Evolutionary conservation across 2,329 filamentous ascomycete genomes (phyloP).

Genomic region (Incumbomyces delicatus): DNA sequence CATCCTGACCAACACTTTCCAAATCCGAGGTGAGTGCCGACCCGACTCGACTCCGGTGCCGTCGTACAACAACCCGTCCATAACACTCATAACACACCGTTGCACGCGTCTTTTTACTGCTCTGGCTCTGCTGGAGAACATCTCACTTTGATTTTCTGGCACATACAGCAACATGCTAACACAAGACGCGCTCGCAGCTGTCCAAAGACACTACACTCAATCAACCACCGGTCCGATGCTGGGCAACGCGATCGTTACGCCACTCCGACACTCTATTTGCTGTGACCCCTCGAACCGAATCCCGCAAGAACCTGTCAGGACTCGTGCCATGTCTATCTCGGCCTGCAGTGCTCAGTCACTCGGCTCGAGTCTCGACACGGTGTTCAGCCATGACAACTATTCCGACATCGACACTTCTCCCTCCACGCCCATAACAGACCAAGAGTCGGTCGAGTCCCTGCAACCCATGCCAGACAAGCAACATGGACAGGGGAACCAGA

Average conservation of each 20-base stretch:
- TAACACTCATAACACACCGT: conserved; percentile 1
- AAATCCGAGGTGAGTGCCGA: background rate
- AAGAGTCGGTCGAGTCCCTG: conserved; percentile 26
- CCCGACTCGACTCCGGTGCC: too few species aligned
- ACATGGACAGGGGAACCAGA: conserved; percentile 18
- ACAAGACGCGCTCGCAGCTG: background rate
- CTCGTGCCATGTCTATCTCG: conserved; percentile 29
- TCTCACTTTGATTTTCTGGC: too few species aligned
- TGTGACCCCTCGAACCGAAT: conserved; percentile 40
- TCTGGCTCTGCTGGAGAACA: too few species aligned
- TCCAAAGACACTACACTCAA: background rate
- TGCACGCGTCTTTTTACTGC: background rate
- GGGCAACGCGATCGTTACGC: background rate
- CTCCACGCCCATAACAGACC: conserved; percentile 33
- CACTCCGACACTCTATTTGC: conserved; percentile 25
- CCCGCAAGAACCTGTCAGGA: conserved; percentile 36
- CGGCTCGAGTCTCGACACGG: conserved; percentile 26
- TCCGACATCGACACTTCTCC: conserved; percentile 31
- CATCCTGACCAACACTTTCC: conserved; percentile 6
- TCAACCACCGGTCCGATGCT: too few species aligned
- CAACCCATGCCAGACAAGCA: conserved; percentile 19
- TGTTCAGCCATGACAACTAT: conserved; percentile 23
- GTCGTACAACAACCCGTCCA: background rate
- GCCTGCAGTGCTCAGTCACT: conserved; percentile 24
- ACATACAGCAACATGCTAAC: conserved; percentile 2